phyloP scores from a whole-genome alignment of 345 rosid species.

The Citrus maxima region DNA sequence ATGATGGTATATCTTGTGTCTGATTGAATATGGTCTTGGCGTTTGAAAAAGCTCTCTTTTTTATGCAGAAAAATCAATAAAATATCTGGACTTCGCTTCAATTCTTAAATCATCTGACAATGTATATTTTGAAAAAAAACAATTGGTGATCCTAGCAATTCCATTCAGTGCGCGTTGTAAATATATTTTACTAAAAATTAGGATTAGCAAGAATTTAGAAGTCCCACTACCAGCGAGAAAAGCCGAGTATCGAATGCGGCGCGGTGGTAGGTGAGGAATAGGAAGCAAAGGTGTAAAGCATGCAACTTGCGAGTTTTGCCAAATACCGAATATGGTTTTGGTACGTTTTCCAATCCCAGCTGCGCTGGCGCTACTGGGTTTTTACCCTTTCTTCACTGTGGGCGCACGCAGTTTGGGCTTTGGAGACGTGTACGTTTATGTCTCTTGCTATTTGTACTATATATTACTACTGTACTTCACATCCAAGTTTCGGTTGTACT shows the following conservation, averaged over 20 bases:
- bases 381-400: neutral
- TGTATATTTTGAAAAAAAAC: no score
- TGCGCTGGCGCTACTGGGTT: neutral
- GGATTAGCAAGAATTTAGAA: neutral
- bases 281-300: neutral
- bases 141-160: neutral
- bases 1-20: neutral
- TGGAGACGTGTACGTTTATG: neutral
- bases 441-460: neutral
- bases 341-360: neutral
- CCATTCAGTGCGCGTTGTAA: neutral
- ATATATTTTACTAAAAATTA: neutral
- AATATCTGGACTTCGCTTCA: neutral
- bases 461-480: no score
- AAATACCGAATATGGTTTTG: neutral
- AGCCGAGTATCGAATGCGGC: neutral
- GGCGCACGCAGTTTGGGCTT: slow-evolving; percentile 1
- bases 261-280: neutral
- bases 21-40: neutral
- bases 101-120: neutral
- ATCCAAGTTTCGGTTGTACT: no score
- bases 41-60: no score
- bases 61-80: no score
- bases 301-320: neutral
- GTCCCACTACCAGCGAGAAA: neutral